Conservation (phyloP, 768 basidiomycete genomes). For the Boletus tylopilopsis region DNA sequence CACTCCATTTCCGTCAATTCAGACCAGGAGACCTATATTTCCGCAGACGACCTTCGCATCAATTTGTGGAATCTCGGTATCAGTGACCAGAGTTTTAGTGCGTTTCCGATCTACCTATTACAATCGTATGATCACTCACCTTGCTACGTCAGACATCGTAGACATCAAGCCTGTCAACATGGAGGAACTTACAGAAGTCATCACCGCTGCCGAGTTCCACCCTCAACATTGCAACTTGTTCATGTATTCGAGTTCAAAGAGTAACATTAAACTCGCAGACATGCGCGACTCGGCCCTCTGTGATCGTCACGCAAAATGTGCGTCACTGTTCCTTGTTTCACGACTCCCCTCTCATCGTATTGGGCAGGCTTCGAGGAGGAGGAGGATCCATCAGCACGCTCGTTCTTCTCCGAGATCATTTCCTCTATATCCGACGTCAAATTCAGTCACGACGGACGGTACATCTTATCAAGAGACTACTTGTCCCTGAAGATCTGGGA, state of each 20-base stretch:
- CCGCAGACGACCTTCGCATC: slow-evolving; percentile 95
- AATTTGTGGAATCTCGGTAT: slow-evolving; percentile 99
- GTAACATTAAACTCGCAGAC: slow-evolving; percentile 98
- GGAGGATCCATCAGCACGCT: slow-evolving; percentile 94
- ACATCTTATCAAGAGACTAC: slow-evolving; percentile 96
- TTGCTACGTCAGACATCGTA: slow-evolving; percentile 74
- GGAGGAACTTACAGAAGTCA: slow-evolving; percentile 99
- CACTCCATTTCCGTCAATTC: slow-evolving; percentile 99
- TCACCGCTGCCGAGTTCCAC: slow-evolving; percentile 99
- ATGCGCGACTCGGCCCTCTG: slow-evolving; percentile 98
- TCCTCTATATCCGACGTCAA: slow-evolving; percentile 99
- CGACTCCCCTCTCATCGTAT: slow-evolving; percentile 10
- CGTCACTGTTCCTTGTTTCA: slow-evolving; percentile 28
- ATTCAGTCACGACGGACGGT: slow-evolving; percentile 96
- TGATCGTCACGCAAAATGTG: slow-evolving; percentile 94
- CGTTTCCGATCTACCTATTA: slow-evolving; percentile 33
- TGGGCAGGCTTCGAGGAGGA: slow-evolving; percentile 93
- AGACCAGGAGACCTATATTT: slow-evolving; percentile 99
- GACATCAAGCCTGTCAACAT: slow-evolving; percentile 99
- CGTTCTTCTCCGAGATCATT: slow-evolving; percentile 99
- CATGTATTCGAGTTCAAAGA: slow-evolving; percentile 99
- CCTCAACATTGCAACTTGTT: slow-evolving; percentile 96
- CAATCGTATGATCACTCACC: slow-evolving; percentile 4
- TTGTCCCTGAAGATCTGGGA: slow-evolving; percentile 99
- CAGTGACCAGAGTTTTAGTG: slow-evolving; percentile 98